These are phyloP conservation scores for Aspergillus cristatus DNA, from an alignment of 495 filamentous ascomycete genomes.

Conservation along the genomic window DNA sequence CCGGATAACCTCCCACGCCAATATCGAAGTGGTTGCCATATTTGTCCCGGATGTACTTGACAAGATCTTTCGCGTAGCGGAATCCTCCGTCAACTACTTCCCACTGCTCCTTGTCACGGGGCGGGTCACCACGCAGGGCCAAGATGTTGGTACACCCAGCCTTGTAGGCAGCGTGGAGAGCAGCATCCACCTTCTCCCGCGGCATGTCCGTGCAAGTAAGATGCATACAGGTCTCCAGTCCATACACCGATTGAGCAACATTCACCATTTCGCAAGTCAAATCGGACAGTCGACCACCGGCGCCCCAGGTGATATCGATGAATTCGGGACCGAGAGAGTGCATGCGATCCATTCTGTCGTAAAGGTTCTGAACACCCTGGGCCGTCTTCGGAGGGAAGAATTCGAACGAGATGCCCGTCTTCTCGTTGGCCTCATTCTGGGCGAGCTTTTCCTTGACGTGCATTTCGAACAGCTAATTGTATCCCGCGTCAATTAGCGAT, in stretches of 20 bases:
- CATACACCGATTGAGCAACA: conserved; percentile 92
- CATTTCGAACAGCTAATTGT: conserved; percentile 36
- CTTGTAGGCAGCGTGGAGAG: conserved; percentile 81
- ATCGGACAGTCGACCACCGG: conserved; percentile 80
- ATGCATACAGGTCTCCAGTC: conserved; percentile 98
- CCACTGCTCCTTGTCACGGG: conserved; percentile 91
- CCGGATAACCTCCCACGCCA: conserved; percentile 94
- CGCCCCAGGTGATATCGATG: conserved; percentile 98
- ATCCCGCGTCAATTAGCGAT: conserved; percentile 11
- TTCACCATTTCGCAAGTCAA: conserved; percentile 97
- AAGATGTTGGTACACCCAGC: conserved; percentile 97
- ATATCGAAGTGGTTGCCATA: conserved; percentile 98
- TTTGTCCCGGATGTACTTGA: conserved; percentile 78
- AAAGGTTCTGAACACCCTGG: conserved; percentile 94
- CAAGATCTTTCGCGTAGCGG: conserved; percentile 85
- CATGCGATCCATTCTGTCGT: conserved; percentile 99
- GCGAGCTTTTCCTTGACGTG: conserved; percentile 91
- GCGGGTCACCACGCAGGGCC: conserved; percentile 89
- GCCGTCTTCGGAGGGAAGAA: conserved; percentile 99
- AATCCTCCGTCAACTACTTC: conserved; percentile 77
- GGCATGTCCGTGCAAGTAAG: conserved; percentile 99
- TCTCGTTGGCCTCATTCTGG: conserved; percentile 63
- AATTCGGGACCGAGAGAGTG: conserved; percentile 86
- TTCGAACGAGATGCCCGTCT: conserved; percentile 93
- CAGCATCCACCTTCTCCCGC: conserved; percentile 77